Evolutionary conservation across 208 protist species (phyloP), one percentile per base, ranked within the genome.

Genomic region (Polymyxa betae): DNA sequence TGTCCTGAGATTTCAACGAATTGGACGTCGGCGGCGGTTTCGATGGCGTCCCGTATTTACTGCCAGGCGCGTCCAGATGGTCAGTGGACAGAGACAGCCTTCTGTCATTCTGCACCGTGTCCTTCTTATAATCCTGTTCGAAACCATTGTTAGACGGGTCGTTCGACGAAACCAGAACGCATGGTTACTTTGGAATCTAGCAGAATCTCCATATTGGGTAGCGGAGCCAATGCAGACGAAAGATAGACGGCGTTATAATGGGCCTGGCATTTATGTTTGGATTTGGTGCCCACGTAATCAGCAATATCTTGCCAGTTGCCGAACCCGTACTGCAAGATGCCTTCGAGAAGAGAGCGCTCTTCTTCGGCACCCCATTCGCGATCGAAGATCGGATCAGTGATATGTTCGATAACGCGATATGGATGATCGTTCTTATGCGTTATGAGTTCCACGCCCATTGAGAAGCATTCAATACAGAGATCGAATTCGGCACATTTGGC

Each of bases 351-450:
- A 20, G 35, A 35, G 5, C 72, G 5, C 72, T 82, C 72, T 35
- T 82, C 72, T 20, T 82, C 72, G 72, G 72, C 72, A 43, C 72
- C 72, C 72, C 72, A 82, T 38, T 82, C 72, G 35, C 72, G 72
- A 82, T 82, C 72, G 40, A 82, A 82, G 35, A 82, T 82, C 16
- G 72, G 72, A 38, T 82, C 72, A 43, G 16, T 82, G 72, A 82
- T 82, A 35, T 82, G 40, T 43, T 82, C 72, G n/a, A 82, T 82
- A 43, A 82, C 72, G n/a, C 72, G 72, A 82, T 82, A 82, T 43
- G 72, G 16, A 43, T 82, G 72, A n/a, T 82, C 72, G n/a, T 82
- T 82, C 72, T 82, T 82, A 82, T 82, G 72, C 72, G 72, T 45
- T 43, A 82, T 5, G 12, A 82, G 10, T 82, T 82, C 72, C 72